Conservation (phyloP, 768 basidiomycete genomes). For the Mycena galericulata region DNA sequence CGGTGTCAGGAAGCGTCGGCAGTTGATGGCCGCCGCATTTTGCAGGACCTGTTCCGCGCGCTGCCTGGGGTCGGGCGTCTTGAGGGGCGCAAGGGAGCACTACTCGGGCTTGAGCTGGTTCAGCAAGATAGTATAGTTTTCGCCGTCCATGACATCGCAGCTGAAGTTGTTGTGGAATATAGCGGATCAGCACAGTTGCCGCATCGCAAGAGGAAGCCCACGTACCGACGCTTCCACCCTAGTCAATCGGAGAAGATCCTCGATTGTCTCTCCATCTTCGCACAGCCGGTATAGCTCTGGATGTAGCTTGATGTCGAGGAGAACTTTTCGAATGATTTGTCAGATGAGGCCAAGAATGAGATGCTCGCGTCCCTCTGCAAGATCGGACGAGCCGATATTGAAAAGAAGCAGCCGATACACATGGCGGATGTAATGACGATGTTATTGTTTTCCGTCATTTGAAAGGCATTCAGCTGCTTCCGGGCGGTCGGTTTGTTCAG, state of each 20-base stretch:
- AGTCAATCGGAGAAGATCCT: constrained; percentile 92
- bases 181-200: background rate
- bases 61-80: constrained; percentile 82
- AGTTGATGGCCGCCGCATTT: constrained; percentile 94
- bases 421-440: constrained; percentile 99
- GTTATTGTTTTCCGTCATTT: constrained; percentile 99
- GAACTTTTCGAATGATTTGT: constrained; percentile 96
- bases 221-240: constrained; percentile 86
- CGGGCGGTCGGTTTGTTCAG: constrained; percentile 87
- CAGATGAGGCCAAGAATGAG: constrained; percentile 98
- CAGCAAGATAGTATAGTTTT: constrained; percentile 96
- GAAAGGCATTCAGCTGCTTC: constrained; percentile 96
- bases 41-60: constrained; percentile 96
- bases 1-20: constrained; percentile 95
- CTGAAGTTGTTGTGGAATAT: constrained; percentile 86
- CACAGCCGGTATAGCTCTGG: constrained; percentile 96
- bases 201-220: background rate
- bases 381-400: constrained; percentile 95
- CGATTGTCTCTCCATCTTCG: constrained; percentile 97
- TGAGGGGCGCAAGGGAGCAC: constrained; percentile 91
- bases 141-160: constrained; percentile 95
- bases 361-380: constrained; percentile 94
- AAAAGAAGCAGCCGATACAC: constrained; percentile 97
- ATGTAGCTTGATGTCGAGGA: constrained; percentile 98
- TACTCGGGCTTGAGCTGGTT: constrained; percentile 96